phyloP scores from a whole-genome alignment of 495 filamentous ascomycete species.

The Penicillium silybi region DNA sequence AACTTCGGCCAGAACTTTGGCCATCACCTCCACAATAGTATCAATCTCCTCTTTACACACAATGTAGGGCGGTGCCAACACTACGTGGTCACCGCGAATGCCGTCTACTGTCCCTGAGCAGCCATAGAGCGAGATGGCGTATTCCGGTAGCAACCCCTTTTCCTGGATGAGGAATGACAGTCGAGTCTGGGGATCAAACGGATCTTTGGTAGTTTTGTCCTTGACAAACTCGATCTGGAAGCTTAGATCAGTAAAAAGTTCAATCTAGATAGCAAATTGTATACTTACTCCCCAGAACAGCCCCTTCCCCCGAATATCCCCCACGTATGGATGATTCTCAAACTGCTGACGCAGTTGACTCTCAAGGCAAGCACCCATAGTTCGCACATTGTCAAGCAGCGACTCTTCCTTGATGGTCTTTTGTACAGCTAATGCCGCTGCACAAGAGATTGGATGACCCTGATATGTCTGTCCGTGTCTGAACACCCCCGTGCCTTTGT shows the following conservation, averaged over 20 bases:
- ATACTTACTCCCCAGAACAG: constrained; percentile 53
- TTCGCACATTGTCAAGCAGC: constrained; percentile 45
- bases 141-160: constrained; percentile 44
- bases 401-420: constrained; percentile 43
- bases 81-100: constrained; percentile 65
- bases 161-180: constrained; percentile 50
- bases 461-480: constrained; percentile 60
- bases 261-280: background rate
- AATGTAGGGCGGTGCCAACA: constrained; percentile 74
- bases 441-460: constrained; percentile 54
- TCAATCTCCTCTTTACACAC: constrained; percentile 59
- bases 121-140: constrained; percentile 67
- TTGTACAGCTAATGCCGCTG: constrained; percentile 54
- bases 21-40: constrained; percentile 48
- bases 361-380: constrained; percentile 45
- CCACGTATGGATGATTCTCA: constrained; percentile 42
- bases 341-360: constrained; percentile 30
- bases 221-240: constrained; percentile 55
- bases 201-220: constrained; percentile 51
- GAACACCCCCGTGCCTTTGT: constrained; percentile 52
- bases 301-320: constrained; percentile 54
- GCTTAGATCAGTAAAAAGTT: background rate
- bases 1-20: constrained; percentile 30
- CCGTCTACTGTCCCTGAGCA: constrained; percentile 66
- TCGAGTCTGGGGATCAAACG: constrained; percentile 37